Percentiles rank a stretch among this genome's conserved stretches.
Evolutionary conservation across 129 eudicot genomes (phyloP).

Genomic region (Escallonia rubra): DNA sequence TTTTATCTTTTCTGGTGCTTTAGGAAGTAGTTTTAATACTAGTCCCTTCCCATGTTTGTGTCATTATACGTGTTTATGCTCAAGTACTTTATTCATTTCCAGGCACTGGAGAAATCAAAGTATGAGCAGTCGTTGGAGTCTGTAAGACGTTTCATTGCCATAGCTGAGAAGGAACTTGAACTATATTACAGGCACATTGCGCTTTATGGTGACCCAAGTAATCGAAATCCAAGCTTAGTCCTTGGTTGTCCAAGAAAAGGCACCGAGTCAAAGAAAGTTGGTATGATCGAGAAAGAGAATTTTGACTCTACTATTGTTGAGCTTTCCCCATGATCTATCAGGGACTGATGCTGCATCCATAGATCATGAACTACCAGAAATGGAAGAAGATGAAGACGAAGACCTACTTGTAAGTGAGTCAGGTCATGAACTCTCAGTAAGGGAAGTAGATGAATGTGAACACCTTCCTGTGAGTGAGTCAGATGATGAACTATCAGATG

Average conservation of each 20-base stretch:
- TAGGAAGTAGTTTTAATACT: too few relatives aligned
- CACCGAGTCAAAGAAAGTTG: constrained; percentile 10
- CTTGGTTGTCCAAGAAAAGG: constrained; percentile 26
- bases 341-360: not conserved
- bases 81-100: constrained; percentile 7
- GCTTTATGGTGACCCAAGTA: constrained; percentile 59
- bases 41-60: too few relatives aligned
- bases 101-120: constrained; percentile 92
- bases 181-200: constrained; percentile 77
- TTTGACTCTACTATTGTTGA: too few relatives aligned
- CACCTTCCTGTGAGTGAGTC: constrained; percentile 18
- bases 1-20: too few relatives aligned
- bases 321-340: too few relatives aligned
- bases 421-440: constrained; percentile 1
- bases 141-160: constrained; percentile 75
- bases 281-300: too few relatives aligned
- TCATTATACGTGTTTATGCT: too few relatives aligned
- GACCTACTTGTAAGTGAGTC: constrained; percentile 20
- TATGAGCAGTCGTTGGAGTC: constrained; percentile 93
- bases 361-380: not conserved
- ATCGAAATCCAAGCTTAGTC: constrained; percentile 25
- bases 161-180: constrained; percentile 82
- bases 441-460: constrained; percentile 8
- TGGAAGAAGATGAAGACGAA: constrained; percentile 11
- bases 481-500: constrained; percentile 1